A percentile compares a stretch with the other conserved stretches of the same genome.
These are phyloP conservation scores for Dictyostelium discoideum DNA, from an alignment of 78 protist species.

Conservation along the genomic window DNA sequence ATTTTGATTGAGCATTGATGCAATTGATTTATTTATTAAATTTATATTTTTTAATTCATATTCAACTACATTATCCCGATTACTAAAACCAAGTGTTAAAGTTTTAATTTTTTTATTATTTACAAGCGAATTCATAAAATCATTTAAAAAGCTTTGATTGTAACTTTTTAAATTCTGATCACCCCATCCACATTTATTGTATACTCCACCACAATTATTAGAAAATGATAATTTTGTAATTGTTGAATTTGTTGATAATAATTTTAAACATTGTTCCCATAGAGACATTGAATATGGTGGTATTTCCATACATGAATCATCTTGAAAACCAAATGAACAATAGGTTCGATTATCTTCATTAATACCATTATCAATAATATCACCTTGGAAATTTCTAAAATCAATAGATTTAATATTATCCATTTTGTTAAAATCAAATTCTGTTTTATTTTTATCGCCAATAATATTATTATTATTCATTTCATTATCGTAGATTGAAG, in stretches of 20 bases:
- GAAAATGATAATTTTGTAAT: background rate
- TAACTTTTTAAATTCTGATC: too few relatives aligned
- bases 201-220: background rate
- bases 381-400: too few relatives aligned
- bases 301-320: background rate
- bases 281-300: background rate
- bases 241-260: background rate
- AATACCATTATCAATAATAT: too few relatives aligned
- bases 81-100: background rate
- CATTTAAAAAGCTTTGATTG: background rate
- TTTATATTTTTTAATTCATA: too few relatives aligned
- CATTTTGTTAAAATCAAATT: too few relatives aligned
- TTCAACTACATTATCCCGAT: too few relatives aligned
- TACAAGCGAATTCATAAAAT: background rate
- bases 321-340: background rate
- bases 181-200: too few relatives aligned
- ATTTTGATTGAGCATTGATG: background rate
- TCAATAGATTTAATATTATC: background rate
- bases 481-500: background rate
- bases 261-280: slow-evolving; percentile 2
- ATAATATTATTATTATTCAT: too few relatives aligned
- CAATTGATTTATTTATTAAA: too few relatives aligned
- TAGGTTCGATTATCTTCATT: background rate
- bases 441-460: too few relatives aligned
- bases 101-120: background rate